Evolutionary conservation across 2,329 filamentous ascomycete genomes (phyloP), one percentile per base, ranked within the genome.

Genomic region (Acephala macrosclerotiorum): DNA sequence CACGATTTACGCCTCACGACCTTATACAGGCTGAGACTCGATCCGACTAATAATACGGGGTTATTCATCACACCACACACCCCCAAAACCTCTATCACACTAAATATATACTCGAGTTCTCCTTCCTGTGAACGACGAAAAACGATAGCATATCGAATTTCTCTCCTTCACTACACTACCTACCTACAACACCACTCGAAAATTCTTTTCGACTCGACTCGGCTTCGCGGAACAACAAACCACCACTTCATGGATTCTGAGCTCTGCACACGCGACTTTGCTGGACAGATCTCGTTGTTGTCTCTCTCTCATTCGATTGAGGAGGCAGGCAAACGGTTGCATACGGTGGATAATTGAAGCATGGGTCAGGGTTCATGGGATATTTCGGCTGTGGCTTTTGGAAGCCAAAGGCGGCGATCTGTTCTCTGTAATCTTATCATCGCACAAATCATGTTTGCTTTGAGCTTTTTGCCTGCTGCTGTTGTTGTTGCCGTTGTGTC

Each of bases 1-100:
- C 65, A 76, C 67, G 73, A 74, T 66, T 74, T 65, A 76, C 72
- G 73, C 73, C 73, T 71, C 68, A 75, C 70, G 72, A 74, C 69
- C 49, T 61, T 61, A 40, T 61, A 65, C 70, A 55, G 63, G 45
- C 61, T 59, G 58, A 56, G 61, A 60, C 66, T 68, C 64, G 66
- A 65, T 58, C 58, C 66, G 60, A 61, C 64, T 68, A 66, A 66
- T 68, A 47, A 33, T 22, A 14, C 61, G 55, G 66, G 60, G 64
- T 22, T 63, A 61, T 33, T 33, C 29, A 33, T 33, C 64, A 65
- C 63, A n/a, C 38, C 35, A 49, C 20, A 22, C 58, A 62, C 35
- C 25, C 56, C 61, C 66, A 55, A 35, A 26, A 53, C 20, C 29
- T 49, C 56, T 45, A 38, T 42, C 49, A 29, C 22, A 53, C 42